These are phyloP conservation scores for Chrysosporium keratinophilum DNA, from an alignment of 2,329 filamentous ascomycete species.

Conservation along the genomic window DNA sequence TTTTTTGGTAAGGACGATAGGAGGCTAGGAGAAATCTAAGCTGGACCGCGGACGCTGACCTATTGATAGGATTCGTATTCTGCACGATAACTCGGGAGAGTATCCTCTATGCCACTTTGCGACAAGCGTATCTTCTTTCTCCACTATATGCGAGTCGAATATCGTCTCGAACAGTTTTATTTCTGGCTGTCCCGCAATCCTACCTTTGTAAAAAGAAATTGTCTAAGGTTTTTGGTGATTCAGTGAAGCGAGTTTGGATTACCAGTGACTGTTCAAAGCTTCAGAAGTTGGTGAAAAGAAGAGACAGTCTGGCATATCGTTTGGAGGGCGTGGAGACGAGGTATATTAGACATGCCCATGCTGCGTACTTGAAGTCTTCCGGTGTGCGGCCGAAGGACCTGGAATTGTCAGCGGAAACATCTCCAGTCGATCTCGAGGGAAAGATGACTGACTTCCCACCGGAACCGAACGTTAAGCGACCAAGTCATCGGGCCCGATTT, in stretches of 20 bases:
- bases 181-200: slow-evolving; percentile 68
- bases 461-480: slow-evolving; percentile 46
- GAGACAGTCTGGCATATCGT: slow-evolving; percentile 65
- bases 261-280: slow-evolving; percentile 65
- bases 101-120: slow-evolving; percentile 81
- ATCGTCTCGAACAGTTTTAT: slow-evolving; percentile 78
- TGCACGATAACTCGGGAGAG: slow-evolving; percentile 78
- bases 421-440: slow-evolving; percentile 11
- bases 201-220: slow-evolving; percentile 67
- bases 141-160: slow-evolving; percentile 73
- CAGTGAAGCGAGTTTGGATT: slow-evolving; percentile 77
- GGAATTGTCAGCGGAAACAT: slow-evolving; percentile 24
- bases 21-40: neutral
- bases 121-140: slow-evolving; percentile 81
- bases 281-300: slow-evolving; percentile 65
- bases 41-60: neutral
- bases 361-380: slow-evolving; percentile 53
- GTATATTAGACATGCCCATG: slow-evolving; percentile 68
- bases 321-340: slow-evolving; percentile 82
- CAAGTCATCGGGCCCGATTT: slow-evolving; percentile 57
- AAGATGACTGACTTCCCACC: slow-evolving; percentile 23
- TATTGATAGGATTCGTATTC: slow-evolving; percentile 54
- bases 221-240: slow-evolving; percentile 66
- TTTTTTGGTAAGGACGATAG: slow-evolving; percentile 51
- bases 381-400: slow-evolving; percentile 23